Percentiles rank a stretch among this genome's conserved stretches.
These are phyloP conservation scores for Tylopilus sp. DNA, from an alignment of 768 basidiomycete genomes.

Conservation along the genomic window DNA sequence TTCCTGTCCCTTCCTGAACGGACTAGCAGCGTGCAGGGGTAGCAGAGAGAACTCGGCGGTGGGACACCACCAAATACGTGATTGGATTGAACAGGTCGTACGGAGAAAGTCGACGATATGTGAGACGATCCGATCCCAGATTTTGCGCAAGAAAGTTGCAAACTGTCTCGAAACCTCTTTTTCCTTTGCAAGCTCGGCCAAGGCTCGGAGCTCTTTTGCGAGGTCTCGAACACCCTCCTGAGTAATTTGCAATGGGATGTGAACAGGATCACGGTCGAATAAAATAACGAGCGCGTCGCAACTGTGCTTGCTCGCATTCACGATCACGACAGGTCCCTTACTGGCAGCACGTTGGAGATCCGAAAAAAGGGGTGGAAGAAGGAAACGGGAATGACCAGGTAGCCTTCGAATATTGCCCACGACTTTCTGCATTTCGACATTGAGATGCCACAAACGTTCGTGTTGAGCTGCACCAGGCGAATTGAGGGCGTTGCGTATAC, in stretches of 20 bases:
- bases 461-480: background rate
- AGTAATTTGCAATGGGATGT: background rate
- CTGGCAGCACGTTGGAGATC: background rate
- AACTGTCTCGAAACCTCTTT: background rate
- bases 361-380: background rate
- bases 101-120: background rate
- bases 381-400: background rate
- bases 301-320: background rate
- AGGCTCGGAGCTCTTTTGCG: background rate
- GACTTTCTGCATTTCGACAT: background rate
- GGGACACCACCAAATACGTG: too few relatives aligned
- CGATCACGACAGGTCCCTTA: background rate
- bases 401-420: background rate
- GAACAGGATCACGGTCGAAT: background rate
- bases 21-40: too few relatives aligned
- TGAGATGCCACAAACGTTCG: background rate
- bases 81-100: background rate
- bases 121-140: background rate
- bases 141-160: background rate
- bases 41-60: too few relatives aligned
- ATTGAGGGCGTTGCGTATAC: background rate
- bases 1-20: background rate
- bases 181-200: background rate
- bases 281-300: background rate
- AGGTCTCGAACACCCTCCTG: background rate